Base-by-base conservation (phyloP, 164 flowering plant genomes). In the Vitis amurensis region DNA sequence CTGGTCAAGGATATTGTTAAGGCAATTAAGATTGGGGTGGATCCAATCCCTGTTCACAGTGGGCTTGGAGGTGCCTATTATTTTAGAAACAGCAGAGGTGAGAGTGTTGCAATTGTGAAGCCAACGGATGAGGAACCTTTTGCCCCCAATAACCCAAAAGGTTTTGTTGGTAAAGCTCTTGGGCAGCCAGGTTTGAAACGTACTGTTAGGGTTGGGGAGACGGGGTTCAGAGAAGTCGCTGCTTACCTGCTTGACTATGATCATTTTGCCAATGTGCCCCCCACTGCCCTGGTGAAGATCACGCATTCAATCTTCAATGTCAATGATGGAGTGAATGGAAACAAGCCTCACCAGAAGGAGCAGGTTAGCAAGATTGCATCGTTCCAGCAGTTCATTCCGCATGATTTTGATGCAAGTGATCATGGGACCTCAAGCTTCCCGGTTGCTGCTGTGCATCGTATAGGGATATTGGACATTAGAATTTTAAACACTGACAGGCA, bases 101-200 rank as follows among this genome's bases (percentile, higher is more conserved):
- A 87, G 73, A 77, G 76, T 79, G 91, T 89, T 55, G 91, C 93
- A 14, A 89, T 89, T 70, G 91, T 89, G 75, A 89, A 89, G 78
- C 94, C 94, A 50, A 88, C 94, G 0, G 94, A 89, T 78, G 94
- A 89, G 67, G 94, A 89, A 65, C 94, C 94, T 23, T 89, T 86
- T 82, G 94, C 94, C 0, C 94, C 94, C 1, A 89, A 89, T 73
- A 89, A 89, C 59, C 94, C 94, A 0, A 89, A 89, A 71, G 94
- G 94, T 29, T 89, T 89, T 79, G 86, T 88, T 31, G 94, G 94
- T 0, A 86, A 82, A 75, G 89, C 90, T 67, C 90, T 89, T 64
- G 94, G 94, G 67, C 91, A 85, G 65, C 91, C 90, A 1, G 90
- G 94, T 11, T 67, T 89, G 64, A 89, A 89, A 51, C 89, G 87